Evolutionary conservation across 176 grass and related monocot species (phyloP).

Genomic region (Oryza brachyantha): DNA sequence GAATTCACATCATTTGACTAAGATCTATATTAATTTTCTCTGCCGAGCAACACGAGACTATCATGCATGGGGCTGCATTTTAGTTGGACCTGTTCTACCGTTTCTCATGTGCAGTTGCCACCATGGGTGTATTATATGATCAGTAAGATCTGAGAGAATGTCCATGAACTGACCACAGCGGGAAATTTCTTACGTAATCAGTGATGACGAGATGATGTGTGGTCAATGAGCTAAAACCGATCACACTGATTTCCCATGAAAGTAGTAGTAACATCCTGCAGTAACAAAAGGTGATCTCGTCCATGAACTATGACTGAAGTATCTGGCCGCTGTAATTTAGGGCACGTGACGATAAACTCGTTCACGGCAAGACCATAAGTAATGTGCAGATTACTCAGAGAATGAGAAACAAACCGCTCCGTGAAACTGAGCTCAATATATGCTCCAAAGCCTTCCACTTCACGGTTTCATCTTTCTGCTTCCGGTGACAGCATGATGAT

Average conservation of each 20-base stretch:
- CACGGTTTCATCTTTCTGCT: background rate
- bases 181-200: background rate
- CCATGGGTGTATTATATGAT: background rate
- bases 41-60: background rate
- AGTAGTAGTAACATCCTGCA: background rate
- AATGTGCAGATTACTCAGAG: background rate
- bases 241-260: no score
- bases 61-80: background rate
- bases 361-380: background rate
- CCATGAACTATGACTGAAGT: background rate
- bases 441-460: background rate
- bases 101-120: background rate
- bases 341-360: background rate
- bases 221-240: background rate
- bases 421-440: background rate
- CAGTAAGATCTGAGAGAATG: background rate
- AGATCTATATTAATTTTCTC: background rate
- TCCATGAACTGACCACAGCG: background rate
- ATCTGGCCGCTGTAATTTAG: background rate
- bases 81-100: background rate
- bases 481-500: background rate
- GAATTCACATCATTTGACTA: background rate
- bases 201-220: background rate
- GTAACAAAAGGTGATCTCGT: background rate
- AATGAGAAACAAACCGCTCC: background rate